Evolutionary conservation across 768 basidiomycete species (phyloP).

Genomic region (Amanita thiersii): DNA sequence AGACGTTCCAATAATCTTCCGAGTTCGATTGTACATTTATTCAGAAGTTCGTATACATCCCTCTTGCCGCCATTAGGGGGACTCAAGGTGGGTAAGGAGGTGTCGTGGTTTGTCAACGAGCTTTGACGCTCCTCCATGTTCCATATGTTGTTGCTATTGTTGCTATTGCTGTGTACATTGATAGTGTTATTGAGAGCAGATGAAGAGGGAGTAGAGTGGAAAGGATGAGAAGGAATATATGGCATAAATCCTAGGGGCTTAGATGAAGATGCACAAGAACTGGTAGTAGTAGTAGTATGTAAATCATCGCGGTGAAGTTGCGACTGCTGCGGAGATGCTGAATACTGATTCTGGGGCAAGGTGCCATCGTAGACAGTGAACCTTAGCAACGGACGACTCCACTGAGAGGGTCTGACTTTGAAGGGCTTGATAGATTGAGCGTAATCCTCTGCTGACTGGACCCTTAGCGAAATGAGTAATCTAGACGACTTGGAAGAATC

Average conservation of each 20-base stretch:
- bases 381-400: conserved; percentile 49
- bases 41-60: too few species aligned
- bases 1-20: too few species aligned
- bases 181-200: conserved; percentile 11
- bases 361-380: conserved; percentile 58
- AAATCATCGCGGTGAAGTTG: too few species aligned
- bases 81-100: too few species aligned
- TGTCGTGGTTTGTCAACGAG: too few species aligned
- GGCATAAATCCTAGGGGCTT: conserved; percentile 15
- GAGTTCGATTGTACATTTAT: too few species aligned
- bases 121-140: too few species aligned
- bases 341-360: too few species aligned
- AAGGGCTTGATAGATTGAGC: conserved; percentile 38
- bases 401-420: conserved; percentile 37
- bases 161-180: too few species aligned
- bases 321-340: too few species aligned
- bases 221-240: conserved; percentile 26
- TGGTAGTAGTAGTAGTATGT: conserved; percentile 4
- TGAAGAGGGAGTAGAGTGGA: conserved; percentile 18
- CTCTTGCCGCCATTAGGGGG: too few species aligned
- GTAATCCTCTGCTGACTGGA: conserved; percentile 54
- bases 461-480: conserved; percentile 55
- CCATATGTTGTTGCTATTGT: too few species aligned
- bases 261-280: conserved; percentile 7
- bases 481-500: conserved; percentile 43